phyloP scores from a whole-genome alignment of 2,329 filamentous ascomycete species.

The Ceratocystis colombiana region DNA sequence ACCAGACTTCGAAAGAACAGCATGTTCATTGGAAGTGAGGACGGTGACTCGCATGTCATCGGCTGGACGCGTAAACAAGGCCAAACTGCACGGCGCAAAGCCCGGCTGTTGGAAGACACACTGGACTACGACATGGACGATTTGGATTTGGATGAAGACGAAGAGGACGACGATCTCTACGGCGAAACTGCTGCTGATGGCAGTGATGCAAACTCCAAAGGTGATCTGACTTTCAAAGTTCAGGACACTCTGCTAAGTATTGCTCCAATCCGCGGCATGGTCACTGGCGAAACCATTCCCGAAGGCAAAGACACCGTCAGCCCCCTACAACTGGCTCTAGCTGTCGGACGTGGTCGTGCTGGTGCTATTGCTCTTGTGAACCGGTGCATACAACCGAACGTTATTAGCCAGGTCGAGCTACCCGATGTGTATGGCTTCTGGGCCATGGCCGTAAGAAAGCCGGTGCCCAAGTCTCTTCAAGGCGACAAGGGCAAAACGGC shows the following conservation, averaged over 20 bases:
- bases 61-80: conserved; percentile 63
- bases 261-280: conserved; percentile 66
- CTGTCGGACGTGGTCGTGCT: conserved; percentile 53
- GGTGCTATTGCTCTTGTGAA: conserved; percentile 68
- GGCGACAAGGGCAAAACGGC: conserved; percentile 41
- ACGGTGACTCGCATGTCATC: conserved; percentile 68
- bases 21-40: conserved; percentile 79
- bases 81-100: conserved; percentile 52
- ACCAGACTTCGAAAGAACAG: conserved; percentile 56
- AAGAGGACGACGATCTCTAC: conserved; percentile 54
- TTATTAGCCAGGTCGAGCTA: conserved; percentile 60
- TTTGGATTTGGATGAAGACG: conserved; percentile 45
- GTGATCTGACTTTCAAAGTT: conserved; percentile 60
- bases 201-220: conserved; percentile 34
- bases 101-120: conserved; percentile 47
- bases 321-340: conserved; percentile 47
- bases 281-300: conserved; percentile 50
- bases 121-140: conserved; percentile 38
- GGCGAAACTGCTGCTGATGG: conserved; percentile 34
- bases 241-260: conserved; percentile 70
- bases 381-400: conserved; percentile 62
- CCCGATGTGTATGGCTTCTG: conserved; percentile 67
- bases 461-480: conserved; percentile 48
- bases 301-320: conserved; percentile 31
- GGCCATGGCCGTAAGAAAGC: conserved; percentile 63